Evolutionary conservation across 257 asterid genomes (phyloP).

Genomic region (Solanum sejunctum): DNA sequence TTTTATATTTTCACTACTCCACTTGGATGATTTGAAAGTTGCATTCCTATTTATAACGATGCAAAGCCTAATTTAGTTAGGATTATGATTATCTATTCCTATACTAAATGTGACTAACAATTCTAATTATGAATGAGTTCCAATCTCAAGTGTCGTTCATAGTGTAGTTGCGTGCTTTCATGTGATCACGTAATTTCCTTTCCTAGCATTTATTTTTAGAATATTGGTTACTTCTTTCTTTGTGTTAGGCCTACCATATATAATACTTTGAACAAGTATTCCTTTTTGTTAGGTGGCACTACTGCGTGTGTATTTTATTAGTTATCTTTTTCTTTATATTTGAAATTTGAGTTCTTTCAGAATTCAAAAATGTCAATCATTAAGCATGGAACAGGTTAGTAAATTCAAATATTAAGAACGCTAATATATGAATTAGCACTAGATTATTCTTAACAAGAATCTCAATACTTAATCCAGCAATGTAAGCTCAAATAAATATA

Average conservation of each 20-base stretch:
- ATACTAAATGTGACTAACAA: no score
- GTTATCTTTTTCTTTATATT: not conserved
- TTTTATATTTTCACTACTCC: not conserved
- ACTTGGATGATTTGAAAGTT: no score
- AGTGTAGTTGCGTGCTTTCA: not conserved
- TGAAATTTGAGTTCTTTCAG: not conserved
- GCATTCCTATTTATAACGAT: no score
- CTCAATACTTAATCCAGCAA: not conserved
- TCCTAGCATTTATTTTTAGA: not conserved
- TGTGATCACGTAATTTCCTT: not conserved
- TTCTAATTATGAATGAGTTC: no score
- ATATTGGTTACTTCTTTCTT: not conserved
- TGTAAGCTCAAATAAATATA: not conserved
- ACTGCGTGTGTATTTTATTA: not conserved
- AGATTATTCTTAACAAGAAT: not conserved
- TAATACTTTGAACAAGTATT: not conserved
- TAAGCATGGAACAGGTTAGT: not conserved
- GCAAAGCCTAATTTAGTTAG: not conserved
- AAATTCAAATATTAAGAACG: not conserved
- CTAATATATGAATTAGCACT: not conserved
- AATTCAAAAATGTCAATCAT: no score
- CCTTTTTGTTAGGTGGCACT: not conserved
- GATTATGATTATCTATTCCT: not conserved
- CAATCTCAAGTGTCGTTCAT: not conserved
- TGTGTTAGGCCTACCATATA: not conserved